A percentile compares a stretch with the other conserved stretches of the same genome.
Conservation (phyloP, 441 rosid species). For the Bocquillonia castaneifolia region DNA sequence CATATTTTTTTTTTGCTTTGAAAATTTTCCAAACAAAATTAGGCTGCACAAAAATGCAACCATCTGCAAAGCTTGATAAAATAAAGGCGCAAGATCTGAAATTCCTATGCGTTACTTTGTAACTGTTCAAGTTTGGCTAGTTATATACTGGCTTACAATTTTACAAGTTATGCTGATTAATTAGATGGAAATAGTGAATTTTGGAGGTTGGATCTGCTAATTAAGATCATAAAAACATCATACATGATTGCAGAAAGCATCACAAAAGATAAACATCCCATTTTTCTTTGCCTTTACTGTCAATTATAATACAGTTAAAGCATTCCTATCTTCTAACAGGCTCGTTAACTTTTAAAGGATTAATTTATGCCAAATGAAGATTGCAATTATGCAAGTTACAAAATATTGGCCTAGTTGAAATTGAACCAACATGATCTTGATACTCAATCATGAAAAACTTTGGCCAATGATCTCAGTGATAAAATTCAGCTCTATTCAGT, state of each 20-base stretch:
- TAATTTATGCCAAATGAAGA: neutral
- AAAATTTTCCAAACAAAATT: neutral
- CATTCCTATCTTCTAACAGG: neutral
- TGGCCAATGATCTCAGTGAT: neutral
- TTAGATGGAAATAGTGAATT: neutral
- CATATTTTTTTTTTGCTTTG: too few relatives aligned
- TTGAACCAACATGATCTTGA: neutral
- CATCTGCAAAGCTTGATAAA: neutral
- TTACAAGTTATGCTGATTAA: neutral
- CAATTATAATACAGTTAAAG: conserved; percentile 1
- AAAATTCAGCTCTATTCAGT: neutral
- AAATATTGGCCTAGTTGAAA: neutral
- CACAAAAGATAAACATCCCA: too few relatives aligned
- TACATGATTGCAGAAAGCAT: too few relatives aligned
- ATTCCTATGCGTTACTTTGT: neutral
- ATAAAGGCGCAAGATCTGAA: neutral
- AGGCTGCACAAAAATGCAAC: neutral
- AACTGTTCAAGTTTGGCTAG: neutral
- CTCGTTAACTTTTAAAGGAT: neutral
- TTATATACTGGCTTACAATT: neutral
- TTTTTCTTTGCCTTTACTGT: too few relatives aligned
- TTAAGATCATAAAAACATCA: neutral
- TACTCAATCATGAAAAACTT: neutral
- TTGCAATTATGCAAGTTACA: neutral
- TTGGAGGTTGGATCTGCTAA: neutral